These are phyloP conservation scores for Populus tremula DNA, from an alignment of 345 rosid genomes.

Conservation along the genomic window DNA sequence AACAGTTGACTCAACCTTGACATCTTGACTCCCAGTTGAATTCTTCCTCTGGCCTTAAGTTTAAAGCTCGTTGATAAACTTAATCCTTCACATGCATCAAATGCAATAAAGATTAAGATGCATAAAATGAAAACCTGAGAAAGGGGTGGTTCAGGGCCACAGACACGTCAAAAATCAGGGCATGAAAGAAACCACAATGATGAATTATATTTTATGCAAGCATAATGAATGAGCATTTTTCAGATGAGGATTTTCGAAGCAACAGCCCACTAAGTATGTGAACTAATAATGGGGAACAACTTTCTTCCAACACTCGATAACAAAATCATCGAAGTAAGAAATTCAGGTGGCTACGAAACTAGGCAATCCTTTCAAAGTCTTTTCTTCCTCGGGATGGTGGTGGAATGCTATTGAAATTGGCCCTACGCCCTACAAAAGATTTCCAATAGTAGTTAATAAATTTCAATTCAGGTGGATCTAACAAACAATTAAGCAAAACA, in stretches of 20 bases:
- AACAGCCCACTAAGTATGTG: conserved; percentile 64
- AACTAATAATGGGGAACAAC: conserved; percentile 47
- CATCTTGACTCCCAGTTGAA: neutral
- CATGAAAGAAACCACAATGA: conserved; percentile 31
- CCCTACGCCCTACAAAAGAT: conserved; percentile 69
- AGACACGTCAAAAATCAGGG: conserved; percentile 14
- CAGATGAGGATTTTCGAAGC: conserved; percentile 38
- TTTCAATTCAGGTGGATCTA: conserved; percentile 4
- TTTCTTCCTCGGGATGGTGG: conserved; percentile 84
- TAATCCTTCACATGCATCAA: conserved; percentile 11
- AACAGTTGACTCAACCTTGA: neutral
- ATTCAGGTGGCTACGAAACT: conserved; percentile 37
- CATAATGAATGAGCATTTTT: conserved; percentile 47
- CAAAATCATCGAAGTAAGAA: conserved; percentile 37
- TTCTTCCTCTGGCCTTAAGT: conserved; percentile 19
- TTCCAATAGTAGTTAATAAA: conserved; percentile 15
- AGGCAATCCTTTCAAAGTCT: conserved; percentile 82
- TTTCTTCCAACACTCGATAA: conserved; percentile 52
- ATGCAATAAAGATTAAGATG: neutral
- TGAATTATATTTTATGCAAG: conserved; percentile 44
- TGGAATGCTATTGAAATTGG: conserved; percentile 62
- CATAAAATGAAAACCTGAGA: neutral
- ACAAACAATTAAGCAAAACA: neutral
- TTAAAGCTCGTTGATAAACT: conserved; percentile 11
- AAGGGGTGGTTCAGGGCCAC: neutral